Evolutionary conservation across 2,329 filamentous ascomycete species (phyloP), one percentile per base, ranked within the genome.

Genomic region (Mariannaea sp.): DNA sequence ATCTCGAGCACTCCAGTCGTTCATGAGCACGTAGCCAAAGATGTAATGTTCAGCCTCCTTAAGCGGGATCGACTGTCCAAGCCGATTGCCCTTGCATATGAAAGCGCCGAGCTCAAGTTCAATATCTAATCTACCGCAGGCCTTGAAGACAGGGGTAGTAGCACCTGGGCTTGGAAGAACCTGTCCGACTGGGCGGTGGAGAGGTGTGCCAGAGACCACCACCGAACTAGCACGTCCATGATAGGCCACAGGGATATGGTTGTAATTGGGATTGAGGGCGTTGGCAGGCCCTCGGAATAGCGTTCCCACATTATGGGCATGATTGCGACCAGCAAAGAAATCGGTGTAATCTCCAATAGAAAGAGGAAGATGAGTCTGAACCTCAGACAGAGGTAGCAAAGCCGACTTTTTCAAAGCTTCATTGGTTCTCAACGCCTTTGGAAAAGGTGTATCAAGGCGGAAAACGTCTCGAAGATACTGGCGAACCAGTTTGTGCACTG

Each of bases 321-420:
- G 89, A 67, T 92, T 86, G 56, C 86, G 73, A 24, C 89, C 89
- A 24, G 87, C 89, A 65, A 90, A 93, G 76, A 93, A 94, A 68
- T 94, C 89, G 4, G 89, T 90, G 68, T 93, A 93, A 69, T 93
- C 90, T 38, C 88, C 88, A 63, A 93, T 90, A 42, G 81, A 77
- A 77, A 94, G 84, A 2, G 90, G 90, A 3, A 93, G 65, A 64
- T 92, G 88, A 62, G 80, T 86, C 55, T 77, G 79, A 16, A 87
- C 80, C 10, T 81, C 77, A 20, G 64, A 39, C 1, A 70, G 45
- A 3, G 67, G 61, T 24, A 75, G 12, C 17, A 73, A 49, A 0
- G 68, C 73, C 13, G 63, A 38, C 14, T 66, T 51, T 30, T 59
- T 62, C 16, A 76, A 61, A 2, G 41, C 9, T 3, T 66, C 62